phyloP scores from a whole-genome alignment of 2,329 filamentous ascomycete species.

The Pyricularia grisea region DNA sequence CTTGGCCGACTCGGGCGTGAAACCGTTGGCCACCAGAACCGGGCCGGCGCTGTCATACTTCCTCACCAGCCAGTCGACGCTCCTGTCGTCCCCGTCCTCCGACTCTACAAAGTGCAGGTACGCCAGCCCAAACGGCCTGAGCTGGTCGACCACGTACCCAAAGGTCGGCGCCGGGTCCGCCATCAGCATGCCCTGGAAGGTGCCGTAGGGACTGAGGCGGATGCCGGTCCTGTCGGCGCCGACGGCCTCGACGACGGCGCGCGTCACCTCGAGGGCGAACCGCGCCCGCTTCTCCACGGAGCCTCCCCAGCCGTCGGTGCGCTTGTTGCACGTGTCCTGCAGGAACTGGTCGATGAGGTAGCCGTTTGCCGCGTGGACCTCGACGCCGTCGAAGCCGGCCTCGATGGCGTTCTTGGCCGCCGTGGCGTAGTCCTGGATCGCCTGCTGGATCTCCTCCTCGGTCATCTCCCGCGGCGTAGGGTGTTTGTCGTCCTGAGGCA shows the following conservation, averaged over 20 bases:
- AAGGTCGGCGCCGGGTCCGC: constrained; percentile 48
- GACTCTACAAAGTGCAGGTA: constrained; percentile 50
- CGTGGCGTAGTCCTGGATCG: constrained; percentile 18
- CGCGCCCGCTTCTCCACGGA: constrained; percentile 44
- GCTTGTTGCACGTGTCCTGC: constrained; percentile 42
- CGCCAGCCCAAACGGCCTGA: constrained; percentile 36
- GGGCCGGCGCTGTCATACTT: constrained; percentile 18
- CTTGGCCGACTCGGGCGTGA: constrained; percentile 14
- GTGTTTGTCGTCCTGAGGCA: constrained; percentile 37
- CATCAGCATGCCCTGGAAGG: constrained; percentile 51
- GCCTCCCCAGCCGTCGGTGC: constrained; percentile 46
- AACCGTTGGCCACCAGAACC: constrained; percentile 20
- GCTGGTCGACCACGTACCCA: constrained; percentile 35
- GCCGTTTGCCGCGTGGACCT: constrained; percentile 30
- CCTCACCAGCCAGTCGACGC: constrained; percentile 19
- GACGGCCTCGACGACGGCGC: constrained; percentile 40
- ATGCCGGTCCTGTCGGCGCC: constrained; percentile 40
- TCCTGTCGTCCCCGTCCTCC: constrained; percentile 25
- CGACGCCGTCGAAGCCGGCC: constrained; percentile 38
- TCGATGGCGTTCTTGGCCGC: constrained; percentile 32
- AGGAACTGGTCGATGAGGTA: constrained; percentile 44
- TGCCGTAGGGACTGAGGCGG: constrained; percentile 43
- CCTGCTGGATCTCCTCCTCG: constrained; percentile 29
- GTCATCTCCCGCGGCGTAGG: constrained; percentile 42
- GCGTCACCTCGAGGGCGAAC: constrained; percentile 39